phyloP scores from a whole-genome alignment of 2,329 filamentous ascomycete genomes.

The Monosporascus sp. region DNA sequence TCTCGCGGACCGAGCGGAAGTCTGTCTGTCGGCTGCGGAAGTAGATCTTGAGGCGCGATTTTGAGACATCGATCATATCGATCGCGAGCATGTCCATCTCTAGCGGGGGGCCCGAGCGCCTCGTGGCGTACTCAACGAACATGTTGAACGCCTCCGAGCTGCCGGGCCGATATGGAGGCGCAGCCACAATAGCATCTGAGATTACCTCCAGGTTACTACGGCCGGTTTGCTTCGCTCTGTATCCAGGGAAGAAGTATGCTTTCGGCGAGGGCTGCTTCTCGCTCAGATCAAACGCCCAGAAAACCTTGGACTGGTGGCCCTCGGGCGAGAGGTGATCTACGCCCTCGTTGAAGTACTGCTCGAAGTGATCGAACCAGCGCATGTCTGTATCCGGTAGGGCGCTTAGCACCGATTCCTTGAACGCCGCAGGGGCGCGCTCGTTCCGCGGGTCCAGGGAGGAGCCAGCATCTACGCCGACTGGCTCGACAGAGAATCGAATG shows the following conservation, averaged over 20 bases:
- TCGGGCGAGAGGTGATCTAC: constrained; percentile 1
- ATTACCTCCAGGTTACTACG: constrained; percentile 10
- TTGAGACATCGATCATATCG: constrained; percentile 20
- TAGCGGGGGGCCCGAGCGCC: background rate
- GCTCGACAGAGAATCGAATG: constrained; percentile 28
- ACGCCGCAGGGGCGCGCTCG: constrained; percentile 3
- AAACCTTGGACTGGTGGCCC: constrained; percentile 13
- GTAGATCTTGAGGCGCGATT: constrained; percentile 33
- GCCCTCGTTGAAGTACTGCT: constrained; percentile 3
- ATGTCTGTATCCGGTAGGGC: constrained; percentile 11
- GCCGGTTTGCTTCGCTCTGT: constrained; percentile 6
- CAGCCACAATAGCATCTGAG: constrained; percentile 11
- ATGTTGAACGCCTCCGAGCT: constrained; percentile 6
- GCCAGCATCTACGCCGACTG: constrained; percentile 23
- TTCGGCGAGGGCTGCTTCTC: constrained; percentile 11
- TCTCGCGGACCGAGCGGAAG: constrained; percentile 22
- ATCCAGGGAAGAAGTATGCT: constrained; percentile 21
- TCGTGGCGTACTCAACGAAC: constrained; percentile 4
- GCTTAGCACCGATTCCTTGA: constrained; percentile 2
- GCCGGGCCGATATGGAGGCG: constrained; percentile 3
- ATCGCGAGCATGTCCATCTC: constrained; percentile 26
- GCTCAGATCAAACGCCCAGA: constrained; percentile 22
- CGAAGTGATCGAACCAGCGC: constrained; percentile 12
- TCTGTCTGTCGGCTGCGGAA: constrained; percentile 23
- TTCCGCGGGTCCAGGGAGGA: constrained; percentile 20